A percentile compares a stretch with the other conserved stretches of the same genome.
Evolutionary conservation across 495 filamentous ascomycete genomes (phyloP).

Genomic region (Usnea hakonensis): DNA sequence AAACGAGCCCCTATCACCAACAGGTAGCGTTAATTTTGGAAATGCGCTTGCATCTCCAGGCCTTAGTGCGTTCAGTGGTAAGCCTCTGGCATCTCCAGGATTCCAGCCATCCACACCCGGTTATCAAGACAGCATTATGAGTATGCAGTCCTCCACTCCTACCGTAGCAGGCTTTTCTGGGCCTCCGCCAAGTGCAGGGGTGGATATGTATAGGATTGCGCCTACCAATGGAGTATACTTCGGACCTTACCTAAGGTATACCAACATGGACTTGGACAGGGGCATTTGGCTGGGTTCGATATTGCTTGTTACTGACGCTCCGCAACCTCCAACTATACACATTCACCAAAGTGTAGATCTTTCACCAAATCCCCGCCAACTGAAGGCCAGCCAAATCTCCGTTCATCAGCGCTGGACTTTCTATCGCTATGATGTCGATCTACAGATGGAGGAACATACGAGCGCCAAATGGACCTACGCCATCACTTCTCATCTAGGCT

Average conservation of each 20-base stretch:
- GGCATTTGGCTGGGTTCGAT: constrained; percentile 84
- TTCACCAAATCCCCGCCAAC: constrained; percentile 84
- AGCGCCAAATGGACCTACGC: constrained; percentile 96
- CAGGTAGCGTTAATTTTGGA: constrained; percentile 63
- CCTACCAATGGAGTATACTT: constrained; percentile 99
- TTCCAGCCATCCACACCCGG: constrained; percentile 61
- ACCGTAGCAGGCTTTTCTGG: constrained; percentile 65
- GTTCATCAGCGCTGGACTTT: constrained; percentile 90
- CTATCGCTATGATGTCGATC: constrained; percentile 88
- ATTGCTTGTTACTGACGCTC: constrained; percentile 77
- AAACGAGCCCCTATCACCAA: constrained; percentile 73
- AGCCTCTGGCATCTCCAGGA: constrained; percentile 69
- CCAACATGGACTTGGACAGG: constrained; percentile 92
- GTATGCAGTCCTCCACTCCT: constrained; percentile 65
- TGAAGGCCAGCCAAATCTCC: constrained; percentile 76
- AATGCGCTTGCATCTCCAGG: constrained; percentile 69
- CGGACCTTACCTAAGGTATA: constrained; percentile 89
- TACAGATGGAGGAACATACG: constrained; percentile 76
- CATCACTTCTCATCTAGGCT: constrained; percentile 92
- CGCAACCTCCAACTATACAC: constrained; percentile 94
- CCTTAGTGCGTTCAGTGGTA: constrained; percentile 56
- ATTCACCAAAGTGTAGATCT: constrained; percentile 87
- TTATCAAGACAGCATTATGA: constrained; percentile 68
- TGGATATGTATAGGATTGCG: constrained; percentile 85
- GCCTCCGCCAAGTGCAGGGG: constrained; percentile 75